Percentiles rank a stretch among this genome's conserved stretches.
These are phyloP conservation scores for Annona squamosa DNA, from an alignment of 164 flowering plant genomes.

Conservation along the genomic window DNA sequence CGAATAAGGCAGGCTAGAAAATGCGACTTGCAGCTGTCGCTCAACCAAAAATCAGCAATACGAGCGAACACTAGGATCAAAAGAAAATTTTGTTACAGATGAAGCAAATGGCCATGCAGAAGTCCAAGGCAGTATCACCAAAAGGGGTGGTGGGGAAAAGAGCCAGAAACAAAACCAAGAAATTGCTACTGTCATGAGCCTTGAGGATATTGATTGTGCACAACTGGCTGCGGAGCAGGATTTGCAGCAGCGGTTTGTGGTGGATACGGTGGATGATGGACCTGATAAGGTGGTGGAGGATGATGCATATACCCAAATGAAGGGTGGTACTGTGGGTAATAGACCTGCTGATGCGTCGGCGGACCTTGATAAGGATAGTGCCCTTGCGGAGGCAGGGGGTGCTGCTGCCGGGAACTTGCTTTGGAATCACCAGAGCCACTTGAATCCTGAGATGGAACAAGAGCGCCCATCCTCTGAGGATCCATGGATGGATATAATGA, in stretches of 20 bases:
- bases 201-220: slow-evolving; percentile 26
- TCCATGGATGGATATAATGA: slow-evolving; percentile 88
- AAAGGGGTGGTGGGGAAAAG: too few species aligned
- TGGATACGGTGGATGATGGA: slow-evolving; percentile 23
- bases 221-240: slow-evolving; percentile 19
- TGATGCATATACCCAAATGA: slow-evolving; percentile 39
- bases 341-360: slow-evolving; percentile 48
- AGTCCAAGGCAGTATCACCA: too few species aligned
- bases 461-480: slow-evolving; percentile 92
- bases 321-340: slow-evolving; percentile 34
- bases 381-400: slow-evolving; percentile 15
- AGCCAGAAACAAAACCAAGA: rapidly evolving
- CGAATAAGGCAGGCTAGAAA: too few species aligned
- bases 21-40: too few species aligned
- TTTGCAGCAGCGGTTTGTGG: slow-evolving; percentile 2
- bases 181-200: slow-evolving; percentile 1
- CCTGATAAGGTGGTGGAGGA: slow-evolving; percentile 31
- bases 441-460: slow-evolving; percentile 63
- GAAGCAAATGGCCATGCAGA: too few species aligned
- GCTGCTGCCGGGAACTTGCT: slow-evolving; percentile 37
- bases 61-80: too few species aligned
- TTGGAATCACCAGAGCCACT: slow-evolving; percentile 43
- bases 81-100: too few species aligned
- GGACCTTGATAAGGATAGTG: slow-evolving; percentile 38
- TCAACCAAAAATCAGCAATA: too few species aligned